phyloP scores from a whole-genome alignment of 1,139 yeast genomes.

The Hansenula lynferdii region DNA sequence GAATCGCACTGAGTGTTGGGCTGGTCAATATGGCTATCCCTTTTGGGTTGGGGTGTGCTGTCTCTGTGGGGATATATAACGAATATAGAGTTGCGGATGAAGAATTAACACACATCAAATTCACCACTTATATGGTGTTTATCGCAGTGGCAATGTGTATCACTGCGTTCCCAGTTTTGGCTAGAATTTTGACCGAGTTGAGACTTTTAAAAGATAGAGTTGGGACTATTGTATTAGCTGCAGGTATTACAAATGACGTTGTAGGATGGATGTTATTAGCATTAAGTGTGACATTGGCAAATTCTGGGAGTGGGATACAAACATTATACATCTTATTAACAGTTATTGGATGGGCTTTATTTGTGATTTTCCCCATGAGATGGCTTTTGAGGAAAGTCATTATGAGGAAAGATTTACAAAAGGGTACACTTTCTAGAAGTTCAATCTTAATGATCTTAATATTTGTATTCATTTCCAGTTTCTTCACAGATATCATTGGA shows the following conservation, averaged over 20 bases:
- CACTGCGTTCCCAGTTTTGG: constrained; percentile 81
- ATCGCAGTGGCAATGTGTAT: constrained; percentile 79
- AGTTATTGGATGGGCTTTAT: constrained; percentile 61
- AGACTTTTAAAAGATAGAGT: constrained; percentile 66
- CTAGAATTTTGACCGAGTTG: constrained; percentile 70
- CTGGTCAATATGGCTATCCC: constrained; percentile 68
- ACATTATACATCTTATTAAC: constrained; percentile 65
- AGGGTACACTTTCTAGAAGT: constrained; percentile 60
- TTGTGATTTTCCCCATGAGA: constrained; percentile 53
- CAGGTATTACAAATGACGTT: constrained; percentile 76
- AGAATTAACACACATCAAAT: constrained; percentile 37
- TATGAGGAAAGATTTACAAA: constrained; percentile 30
- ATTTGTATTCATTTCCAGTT: constrained; percentile 59
- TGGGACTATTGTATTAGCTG: constrained; percentile 72
- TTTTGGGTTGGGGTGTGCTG: constrained; percentile 70
- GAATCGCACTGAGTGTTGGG: constrained; percentile 64
- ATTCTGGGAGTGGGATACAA: constrained; percentile 52
- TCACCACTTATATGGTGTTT: constrained; percentile 72
- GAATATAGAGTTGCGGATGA: constrained; percentile 36
- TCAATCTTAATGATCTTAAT: constrained; percentile 54
- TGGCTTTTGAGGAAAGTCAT: constrained; percentile 41
- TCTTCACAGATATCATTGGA: constrained; percentile 76
- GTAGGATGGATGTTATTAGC: constrained; percentile 82
- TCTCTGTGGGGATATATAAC: constrained; percentile 61
- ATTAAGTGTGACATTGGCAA: constrained; percentile 68